Evolutionary conservation across 306 rosid species (phyloP).

Genomic region (Carpinus viminea): DNA sequence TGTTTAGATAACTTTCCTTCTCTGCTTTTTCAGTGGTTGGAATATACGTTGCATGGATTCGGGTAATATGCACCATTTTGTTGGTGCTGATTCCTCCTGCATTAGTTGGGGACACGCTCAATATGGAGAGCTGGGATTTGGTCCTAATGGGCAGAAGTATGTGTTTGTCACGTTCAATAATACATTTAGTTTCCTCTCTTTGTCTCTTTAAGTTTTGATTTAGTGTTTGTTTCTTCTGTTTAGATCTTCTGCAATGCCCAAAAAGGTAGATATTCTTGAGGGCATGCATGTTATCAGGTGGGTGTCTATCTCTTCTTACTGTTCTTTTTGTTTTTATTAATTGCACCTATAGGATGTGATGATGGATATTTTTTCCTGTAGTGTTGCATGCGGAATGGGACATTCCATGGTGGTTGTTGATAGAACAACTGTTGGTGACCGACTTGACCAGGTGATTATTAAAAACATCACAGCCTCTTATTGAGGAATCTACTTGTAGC

Average conservation of each 20-base stretch:
- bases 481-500: not conserved
- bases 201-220: conserved; percentile 4
- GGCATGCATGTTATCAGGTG: conserved; percentile 90
- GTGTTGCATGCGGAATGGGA: conserved; percentile 90
- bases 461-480: not conserved
- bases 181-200: not conserved
- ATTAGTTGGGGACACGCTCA: conserved; percentile 99
- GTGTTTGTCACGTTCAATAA: conserved; percentile 21
- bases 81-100: conserved; percentile 96
- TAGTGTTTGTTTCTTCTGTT: conserved; percentile 13
- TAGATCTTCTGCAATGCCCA: conserved; percentile 93
- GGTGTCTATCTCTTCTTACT: conserved; percentile 3
- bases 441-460: conserved; percentile 77
- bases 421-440: conserved; percentile 66
- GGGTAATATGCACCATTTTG: conserved; percentile 93
- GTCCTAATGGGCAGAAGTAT: conserved; percentile 93
- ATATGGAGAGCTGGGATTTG: conserved; percentile 97
- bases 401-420: conserved; percentile 93
- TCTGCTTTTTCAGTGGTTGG: conserved; percentile 70
- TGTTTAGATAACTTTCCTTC: conserved; percentile 10
- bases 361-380: conserved; percentile 32
- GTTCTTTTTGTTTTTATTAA: not conserved
- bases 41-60: conserved; percentile 98
- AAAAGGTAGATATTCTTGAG: conserved; percentile 92
- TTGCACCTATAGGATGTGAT: conserved; percentile 16